Conservation (phyloP, 768 basidiomycete genomes). For the Solioccasus polychromus region DNA sequence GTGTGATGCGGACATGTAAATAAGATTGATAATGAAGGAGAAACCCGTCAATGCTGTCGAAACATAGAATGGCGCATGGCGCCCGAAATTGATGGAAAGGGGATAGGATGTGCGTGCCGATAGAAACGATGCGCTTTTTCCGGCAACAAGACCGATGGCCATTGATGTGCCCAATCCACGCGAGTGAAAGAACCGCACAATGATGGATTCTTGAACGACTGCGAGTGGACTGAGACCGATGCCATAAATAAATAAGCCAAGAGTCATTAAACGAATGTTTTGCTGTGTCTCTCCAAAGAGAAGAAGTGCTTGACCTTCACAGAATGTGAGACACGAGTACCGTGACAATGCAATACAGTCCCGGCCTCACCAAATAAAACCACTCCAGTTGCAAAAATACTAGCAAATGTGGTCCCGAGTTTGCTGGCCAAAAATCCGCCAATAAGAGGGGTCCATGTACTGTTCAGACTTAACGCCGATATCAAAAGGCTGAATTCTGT, state of each 20-base stretch:
- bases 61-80: conserved; percentile 72
- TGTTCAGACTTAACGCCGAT: conserved; percentile 73
- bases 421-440: conserved; percentile 69
- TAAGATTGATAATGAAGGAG: conserved; percentile 65
- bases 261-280: conserved; percentile 64
- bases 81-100: conserved; percentile 63
- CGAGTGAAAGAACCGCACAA: conserved; percentile 76
- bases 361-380: conserved; percentile 53
- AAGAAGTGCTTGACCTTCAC: conserved; percentile 60
- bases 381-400: conserved; percentile 72
- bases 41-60: conserved; percentile 60
- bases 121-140: conserved; percentile 75
- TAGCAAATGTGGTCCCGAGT: conserved; percentile 67
- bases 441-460: conserved; percentile 74
- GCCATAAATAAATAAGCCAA: conserved; percentile 79
- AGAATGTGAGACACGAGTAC: conserved; percentile 6
- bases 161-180: conserved; percentile 75
- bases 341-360: background rate
- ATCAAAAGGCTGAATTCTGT: conserved; percentile 76
- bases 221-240: conserved; percentile 77
- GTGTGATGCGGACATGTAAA: conserved; percentile 61
- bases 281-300: conserved; percentile 61
- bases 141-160: conserved; percentile 79
- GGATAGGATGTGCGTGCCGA: conserved; percentile 76
- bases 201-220: conserved; percentile 82